Base-by-base conservation (phyloP, 768 basidiomycete genomes). In the Dentipellis sp. region DNA sequence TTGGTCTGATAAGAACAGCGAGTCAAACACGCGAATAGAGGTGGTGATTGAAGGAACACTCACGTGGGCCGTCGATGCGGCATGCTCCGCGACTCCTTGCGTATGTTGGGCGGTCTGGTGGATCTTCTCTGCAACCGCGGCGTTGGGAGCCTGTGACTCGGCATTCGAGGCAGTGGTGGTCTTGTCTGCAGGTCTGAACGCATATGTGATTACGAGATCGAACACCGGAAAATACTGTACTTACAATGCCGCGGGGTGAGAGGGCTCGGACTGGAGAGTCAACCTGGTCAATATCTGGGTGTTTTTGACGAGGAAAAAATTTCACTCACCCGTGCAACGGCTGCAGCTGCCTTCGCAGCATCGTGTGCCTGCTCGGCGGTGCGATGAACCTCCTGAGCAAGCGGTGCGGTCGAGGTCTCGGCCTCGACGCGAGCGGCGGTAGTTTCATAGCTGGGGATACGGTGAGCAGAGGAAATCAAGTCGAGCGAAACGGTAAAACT, bases 91-190 rank as follows among this genome's bases (percentile, higher is more conserved):
- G 4, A 68, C 81, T 9, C 71, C 68, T 39, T 77, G 71, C 1
- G 70, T 71, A 8, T 72, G 67, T 34, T 74, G 69, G 0, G 77
- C 80, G 56, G 80, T 80, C 52, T 65, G 65, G 56, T 76, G 75
- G 8, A 83, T 72, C 62, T 81, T 65, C 11, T 66, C 68, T 2
- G 78, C 75, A 10, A 73, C 67, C 23, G 59, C 42, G 17, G 67
- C 22, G 48, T 69, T 78, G 7, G 76, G 72, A 2, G 82, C 80
- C 40, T 81, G 68, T 2, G 74, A 69, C 47, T 76, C 75, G 9
- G 80, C 78, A 49, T 74, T 67, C 1, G 77, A 79, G 10, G 81
- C 83, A n/a, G 79, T 77, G 3, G 82, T 83, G 66, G 60, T 73
- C 68, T 19, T 72, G 67, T 55, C 9, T 1, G 57, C 59, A 3